A percentile compares a stretch with the other conserved stretches of the same genome.
phyloP scores from a whole-genome alignment of 306 rosid genomes.

The Prunus mira region DNA sequence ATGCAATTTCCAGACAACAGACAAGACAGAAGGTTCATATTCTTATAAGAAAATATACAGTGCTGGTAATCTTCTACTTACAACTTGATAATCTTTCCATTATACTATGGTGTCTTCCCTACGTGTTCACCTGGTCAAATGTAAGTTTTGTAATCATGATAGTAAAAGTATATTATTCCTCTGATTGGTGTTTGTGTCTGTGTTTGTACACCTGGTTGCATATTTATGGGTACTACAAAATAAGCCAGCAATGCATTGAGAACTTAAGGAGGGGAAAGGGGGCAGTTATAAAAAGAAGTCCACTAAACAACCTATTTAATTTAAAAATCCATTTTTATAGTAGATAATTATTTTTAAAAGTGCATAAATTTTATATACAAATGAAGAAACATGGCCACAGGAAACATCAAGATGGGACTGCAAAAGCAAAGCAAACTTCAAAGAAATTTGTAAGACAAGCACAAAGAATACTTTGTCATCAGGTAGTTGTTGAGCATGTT shows the following conservation, averaged over 20 bases:
- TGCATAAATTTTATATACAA: not conserved
- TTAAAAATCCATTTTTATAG: not conserved
- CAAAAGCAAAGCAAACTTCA: slow-evolving; percentile 14
- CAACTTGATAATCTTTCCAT: not conserved
- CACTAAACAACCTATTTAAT: not conserved
- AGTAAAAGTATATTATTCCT: not conserved
- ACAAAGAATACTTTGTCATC: slow-evolving; percentile 67
- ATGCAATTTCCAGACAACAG: not conserved
- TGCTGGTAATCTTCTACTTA: not conserved
- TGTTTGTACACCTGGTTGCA: not conserved
- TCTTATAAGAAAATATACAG: not conserved
- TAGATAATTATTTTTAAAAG: not conserved
- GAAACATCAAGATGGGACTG: not conserved
- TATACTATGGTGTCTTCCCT: not conserved
- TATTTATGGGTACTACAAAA: not conserved
- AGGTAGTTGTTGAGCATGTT: slow-evolving; percentile 78
- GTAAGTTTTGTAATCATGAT: not conserved
- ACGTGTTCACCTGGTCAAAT: not conserved
- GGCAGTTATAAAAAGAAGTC: not conserved
- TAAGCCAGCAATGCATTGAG: not conserved
- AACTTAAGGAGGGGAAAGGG: not conserved
- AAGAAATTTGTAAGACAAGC: slow-evolving; percentile 18
- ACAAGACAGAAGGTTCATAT: not conserved
- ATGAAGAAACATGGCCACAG: not conserved
- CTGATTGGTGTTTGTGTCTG: not conserved